These are phyloP conservation scores for Fusarium miscanthi DNA, from an alignment of 2,329 filamentous ascomycete species.

Conservation along the genomic window DNA sequence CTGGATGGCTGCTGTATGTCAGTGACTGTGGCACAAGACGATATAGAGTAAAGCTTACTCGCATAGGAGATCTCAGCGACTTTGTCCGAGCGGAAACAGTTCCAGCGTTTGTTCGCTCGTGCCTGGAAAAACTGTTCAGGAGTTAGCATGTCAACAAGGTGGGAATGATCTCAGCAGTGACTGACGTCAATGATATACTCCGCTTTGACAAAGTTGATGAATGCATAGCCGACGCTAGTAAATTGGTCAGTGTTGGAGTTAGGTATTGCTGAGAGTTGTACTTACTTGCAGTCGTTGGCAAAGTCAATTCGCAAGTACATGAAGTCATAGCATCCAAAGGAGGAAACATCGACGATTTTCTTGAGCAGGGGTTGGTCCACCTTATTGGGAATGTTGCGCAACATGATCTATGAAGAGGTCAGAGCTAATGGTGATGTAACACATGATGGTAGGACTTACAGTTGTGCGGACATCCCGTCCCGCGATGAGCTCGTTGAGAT, in stretches of 20 bases:
- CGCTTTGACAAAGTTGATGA: slow-evolving; percentile 87
- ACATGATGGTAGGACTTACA: slow-evolving; percentile 57
- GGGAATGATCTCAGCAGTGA: background rate
- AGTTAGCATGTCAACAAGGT: slow-evolving; percentile 29
- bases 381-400: slow-evolving; percentile 94
- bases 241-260: slow-evolving; percentile 39
- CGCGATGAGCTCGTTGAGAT: slow-evolving; percentile 51
- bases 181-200: slow-evolving; percentile 77
- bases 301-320: slow-evolving; percentile 94
- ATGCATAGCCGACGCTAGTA: slow-evolving; percentile 90
- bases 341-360: slow-evolving; percentile 80
- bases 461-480: slow-evolving; percentile 81
- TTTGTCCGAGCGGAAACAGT: slow-evolving; percentile 85
- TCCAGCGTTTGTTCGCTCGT: slow-evolving; percentile 79
- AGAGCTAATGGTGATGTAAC: background rate
- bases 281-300: slow-evolving; percentile 84
- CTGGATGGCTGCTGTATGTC: slow-evolving; percentile 76
- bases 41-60: slow-evolving; percentile 66
- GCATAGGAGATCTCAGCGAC: slow-evolving; percentile 93
- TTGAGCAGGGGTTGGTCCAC: slow-evolving; percentile 83
- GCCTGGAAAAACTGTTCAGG: slow-evolving; percentile 74
- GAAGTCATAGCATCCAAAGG: slow-evolving; percentile 89
- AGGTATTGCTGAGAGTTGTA: slow-evolving; percentile 23
- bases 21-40: background rate
- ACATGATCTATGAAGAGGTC: slow-evolving; percentile 75